Base-by-base conservation (phyloP, 495 filamentous ascomycete species). In the Paragyromitra xinjiangensis region DNA sequence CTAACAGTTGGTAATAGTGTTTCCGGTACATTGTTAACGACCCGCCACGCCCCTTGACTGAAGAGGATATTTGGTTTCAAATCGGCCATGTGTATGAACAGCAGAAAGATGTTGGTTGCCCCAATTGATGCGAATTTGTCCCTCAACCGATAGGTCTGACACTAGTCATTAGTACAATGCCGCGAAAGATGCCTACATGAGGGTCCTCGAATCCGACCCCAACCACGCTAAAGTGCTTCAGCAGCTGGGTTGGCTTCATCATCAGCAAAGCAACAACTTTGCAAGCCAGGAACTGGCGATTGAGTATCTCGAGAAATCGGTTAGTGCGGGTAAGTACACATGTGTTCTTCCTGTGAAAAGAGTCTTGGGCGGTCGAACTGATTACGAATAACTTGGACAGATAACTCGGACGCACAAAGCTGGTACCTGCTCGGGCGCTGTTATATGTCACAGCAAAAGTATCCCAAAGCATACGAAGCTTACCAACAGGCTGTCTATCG, bases 31-130 rank as follows among this genome's bases (percentile, higher is more conserved):
- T 99, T 72, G 93, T 98, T 67, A 92, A 89, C 70, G 93, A 97
- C 59, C 96, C 95, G 22, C 95, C 95, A 8, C 89, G 93, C 3
- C 95, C 95, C 16, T 84, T 99, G 83, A 98, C 94, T 1, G 94
- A 98, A 82, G 95, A 98, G 83, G 95, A 99, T 81, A 99, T 99
- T 73, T 98, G 95, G 95, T 99, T 99, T 85, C 95, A 99, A 83
- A 98, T 99, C 79, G 95, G 95, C 29, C 95, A 99, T 84, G 95
- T 99, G 61, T 93, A 99, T 83, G 95, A 99, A 80, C 96, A 98
- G 80, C 95, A 98, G 83, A 98, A 98, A 87, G 95, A 99, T 80
- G 95, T 98, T 87, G 84, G 95, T 89, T 45, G 51, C 26, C 58
- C 40, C 48, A 66, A 66, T 73, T 71, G 68, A 59, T 16, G 61